phyloP scores from a whole-genome alignment of 2,329 filamentous ascomycete species.

The Microdochium nivale region DNA sequence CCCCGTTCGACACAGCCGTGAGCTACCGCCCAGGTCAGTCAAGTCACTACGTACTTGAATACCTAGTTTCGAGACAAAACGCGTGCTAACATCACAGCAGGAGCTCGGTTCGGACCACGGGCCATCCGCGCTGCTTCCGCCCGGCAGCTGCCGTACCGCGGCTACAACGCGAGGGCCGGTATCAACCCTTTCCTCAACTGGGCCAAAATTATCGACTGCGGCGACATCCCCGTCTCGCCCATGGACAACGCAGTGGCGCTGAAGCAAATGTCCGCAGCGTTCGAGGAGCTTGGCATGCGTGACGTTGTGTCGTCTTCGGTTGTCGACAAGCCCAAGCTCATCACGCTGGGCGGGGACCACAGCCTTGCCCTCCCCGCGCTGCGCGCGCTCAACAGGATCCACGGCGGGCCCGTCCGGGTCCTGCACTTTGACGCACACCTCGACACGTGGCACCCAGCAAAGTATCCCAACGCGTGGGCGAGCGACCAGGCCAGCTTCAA shows the following conservation, averaged over 20 bases:
- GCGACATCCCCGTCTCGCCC: slow-evolving; percentile 80
- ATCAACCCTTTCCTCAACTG: slow-evolving; percentile 79
- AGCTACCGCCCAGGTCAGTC: slow-evolving; percentile 56
- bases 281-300: slow-evolving; percentile 53
- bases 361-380: slow-evolving; percentile 62
- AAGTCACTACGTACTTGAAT: not conserved
- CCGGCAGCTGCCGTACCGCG: slow-evolving; percentile 70
- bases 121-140: slow-evolving; percentile 79
- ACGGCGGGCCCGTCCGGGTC: slow-evolving; percentile 57
- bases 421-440: slow-evolving; percentile 73
- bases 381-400: slow-evolving; percentile 52
- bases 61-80: too few species aligned
- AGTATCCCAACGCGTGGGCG: slow-evolving; percentile 71
- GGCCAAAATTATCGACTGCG: slow-evolving; percentile 78
- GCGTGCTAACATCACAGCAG: slow-evolving; percentile 15
- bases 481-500: slow-evolving; percentile 68
- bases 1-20: slow-evolving; percentile 67
- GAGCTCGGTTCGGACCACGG: slow-evolving; percentile 76
- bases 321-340: slow-evolving; percentile 41
- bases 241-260: slow-evolving; percentile 79
- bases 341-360: slow-evolving; percentile 68
- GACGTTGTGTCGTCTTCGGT: slow-evolving; percentile 21
- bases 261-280: slow-evolving; percentile 76
- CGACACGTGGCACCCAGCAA: slow-evolving; percentile 76
- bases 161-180: slow-evolving; percentile 72